phyloP scores from a whole-genome alignment of 2,329 filamentous ascomycete genomes.

The Ustulina deusta region DNA sequence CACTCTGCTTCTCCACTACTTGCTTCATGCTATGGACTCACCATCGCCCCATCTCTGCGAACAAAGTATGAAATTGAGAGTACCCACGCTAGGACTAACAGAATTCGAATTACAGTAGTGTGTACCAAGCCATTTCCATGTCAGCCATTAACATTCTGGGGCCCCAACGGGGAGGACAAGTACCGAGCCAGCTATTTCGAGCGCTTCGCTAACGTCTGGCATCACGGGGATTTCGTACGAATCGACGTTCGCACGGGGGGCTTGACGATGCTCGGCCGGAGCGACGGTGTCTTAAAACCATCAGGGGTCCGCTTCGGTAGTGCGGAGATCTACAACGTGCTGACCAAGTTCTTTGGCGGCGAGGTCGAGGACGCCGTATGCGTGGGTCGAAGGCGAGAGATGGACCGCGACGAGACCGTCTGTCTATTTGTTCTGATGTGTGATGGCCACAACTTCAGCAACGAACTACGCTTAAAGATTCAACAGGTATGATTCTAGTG shows the following conservation, averaged over 20 bases:
- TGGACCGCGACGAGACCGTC: slow-evolving; percentile 86
- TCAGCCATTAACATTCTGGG: slow-evolving; percentile 92
- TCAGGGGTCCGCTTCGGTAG: slow-evolving; percentile 91
- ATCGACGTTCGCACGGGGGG: slow-evolving; percentile 77
- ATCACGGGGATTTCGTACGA: slow-evolving; percentile 91
- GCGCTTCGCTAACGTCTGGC: slow-evolving; percentile 83
- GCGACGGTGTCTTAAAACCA: slow-evolving; percentile 93
- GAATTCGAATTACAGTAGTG: slow-evolving; percentile 63
- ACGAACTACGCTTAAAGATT: slow-evolving; percentile 72
- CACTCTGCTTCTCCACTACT: background rate
- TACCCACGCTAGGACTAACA: slow-evolving; percentile 4
- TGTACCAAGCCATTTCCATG: slow-evolving; percentile 89
- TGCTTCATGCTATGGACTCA: background rate
- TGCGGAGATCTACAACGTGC: slow-evolving; percentile 96
- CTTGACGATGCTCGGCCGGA: slow-evolving; percentile 89
- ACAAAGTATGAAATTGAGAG: background rate
- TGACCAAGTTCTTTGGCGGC: slow-evolving; percentile 82
- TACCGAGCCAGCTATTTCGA: slow-evolving; percentile 91
- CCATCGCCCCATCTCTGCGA: background rate
- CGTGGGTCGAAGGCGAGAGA: slow-evolving; percentile 78
- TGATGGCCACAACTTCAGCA: slow-evolving; percentile 65
- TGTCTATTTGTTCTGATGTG: slow-evolving; percentile 88
- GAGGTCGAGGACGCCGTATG: slow-evolving; percentile 89
- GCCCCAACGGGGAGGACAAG: slow-evolving; percentile 75
- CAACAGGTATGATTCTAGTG: slow-evolving; percentile 58